Conservation (phyloP, 306 rosid species). For the Carpinus fangiana region DNA sequence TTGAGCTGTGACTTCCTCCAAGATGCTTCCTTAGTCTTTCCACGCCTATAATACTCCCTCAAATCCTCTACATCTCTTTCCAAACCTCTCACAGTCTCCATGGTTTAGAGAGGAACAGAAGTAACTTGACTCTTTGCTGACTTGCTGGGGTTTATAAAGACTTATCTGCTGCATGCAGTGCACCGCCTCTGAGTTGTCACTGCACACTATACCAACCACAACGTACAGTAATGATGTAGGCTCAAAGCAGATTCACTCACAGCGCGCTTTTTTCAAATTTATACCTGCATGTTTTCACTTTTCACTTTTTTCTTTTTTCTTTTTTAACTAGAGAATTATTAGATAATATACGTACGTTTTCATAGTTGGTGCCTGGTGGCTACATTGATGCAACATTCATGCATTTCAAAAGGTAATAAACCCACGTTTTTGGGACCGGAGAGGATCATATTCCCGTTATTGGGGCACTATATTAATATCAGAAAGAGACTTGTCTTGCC, state of each 20-base stretch:
- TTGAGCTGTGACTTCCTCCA: slow-evolving; percentile 75
- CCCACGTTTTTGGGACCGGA: no score
- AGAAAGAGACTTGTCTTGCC: no score
- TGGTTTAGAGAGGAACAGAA: background rate
- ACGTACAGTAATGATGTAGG: background rate
- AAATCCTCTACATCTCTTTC: slow-evolving; percentile 35
- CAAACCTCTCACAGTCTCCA: slow-evolving; percentile 31
- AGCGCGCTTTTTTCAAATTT: no score
- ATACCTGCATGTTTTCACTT: background rate
- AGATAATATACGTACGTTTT: no score
- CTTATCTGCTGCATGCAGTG: background rate
- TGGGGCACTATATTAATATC: no score
- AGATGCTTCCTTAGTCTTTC: slow-evolving; percentile 59
- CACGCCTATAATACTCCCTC: slow-evolving; percentile 53
- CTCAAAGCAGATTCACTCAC: background rate
- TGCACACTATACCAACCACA: no score
- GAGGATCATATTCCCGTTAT: no score
- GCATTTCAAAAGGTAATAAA: no score
- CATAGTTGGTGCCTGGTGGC: no score
- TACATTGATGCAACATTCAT: no score
- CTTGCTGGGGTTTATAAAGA: background rate
- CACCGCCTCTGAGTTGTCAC: no score
- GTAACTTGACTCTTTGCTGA: background rate
- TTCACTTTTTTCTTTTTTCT: background rate
- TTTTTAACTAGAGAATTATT: background rate